Base-by-base conservation (phyloP, 2,329 filamentous ascomycete species). In the Clathrospora elynae region DNA sequence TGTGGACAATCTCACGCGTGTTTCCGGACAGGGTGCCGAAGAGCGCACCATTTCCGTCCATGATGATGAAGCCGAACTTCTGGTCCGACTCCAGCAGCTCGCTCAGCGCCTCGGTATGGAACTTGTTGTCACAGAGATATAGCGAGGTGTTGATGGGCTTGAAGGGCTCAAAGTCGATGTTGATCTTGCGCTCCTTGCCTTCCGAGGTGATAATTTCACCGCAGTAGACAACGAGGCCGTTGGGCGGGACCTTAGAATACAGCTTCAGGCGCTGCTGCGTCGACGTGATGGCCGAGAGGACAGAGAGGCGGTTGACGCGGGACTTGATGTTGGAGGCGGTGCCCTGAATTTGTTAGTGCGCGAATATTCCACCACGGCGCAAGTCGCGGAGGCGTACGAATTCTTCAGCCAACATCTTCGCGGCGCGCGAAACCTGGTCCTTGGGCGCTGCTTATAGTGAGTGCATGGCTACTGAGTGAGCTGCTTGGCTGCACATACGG, bases 391-490 rank as follows among this genome's bases (percentile, higher is more conserved):
- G 42, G 77, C 87, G 59, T 82, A 93, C 89, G 71, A 93, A 96
- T 88, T 96, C 91, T 96, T 99, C 93, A 79, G 95, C 95, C 86
- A 99, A 87, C 93, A 99, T 99, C 83, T 97, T 97, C 49, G 93
- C 89, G 41, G 89, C 87, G 67, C 91, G 87, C 31, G 93, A 97
- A 55, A 99, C 83, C 77, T 99, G 93, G 74, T 96, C 91, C 84
- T 99, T 99, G 61, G 93, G 93, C 49, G 93, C 90, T 95, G 66
- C 43, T 33, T 55, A 64, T 35, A 6, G 58, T 56, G 41, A 59
- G 64, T 61, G 35, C 53, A 48, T 23, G 24, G 51, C 23, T 25
- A 22, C 22, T 31, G n/a, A n/a, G n/a, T n/a, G n/a, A n/a, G 18
- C 13, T n/a, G 16, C 7, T 9, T 12, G 8, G 11, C 23, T 16